Percentiles rank a stretch among this genome's conserved stretches.
These are phyloP conservation scores for Fomitopsis betulina DNA, from an alignment of 1,284 basidiomycete genomes.

Conservation along the genomic window DNA sequence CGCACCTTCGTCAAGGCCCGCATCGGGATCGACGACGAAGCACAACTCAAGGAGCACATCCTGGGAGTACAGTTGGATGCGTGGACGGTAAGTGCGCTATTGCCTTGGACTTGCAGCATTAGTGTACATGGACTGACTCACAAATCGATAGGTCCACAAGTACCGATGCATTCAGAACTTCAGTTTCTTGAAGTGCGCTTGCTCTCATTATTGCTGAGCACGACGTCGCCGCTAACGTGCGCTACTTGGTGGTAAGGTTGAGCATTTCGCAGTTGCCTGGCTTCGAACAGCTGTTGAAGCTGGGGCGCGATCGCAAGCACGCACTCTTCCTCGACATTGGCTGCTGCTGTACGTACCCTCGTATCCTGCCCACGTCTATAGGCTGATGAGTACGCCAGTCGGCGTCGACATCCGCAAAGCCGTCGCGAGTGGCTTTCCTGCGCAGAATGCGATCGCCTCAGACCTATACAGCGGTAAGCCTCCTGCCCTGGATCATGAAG, in stretches of 20 bases:
- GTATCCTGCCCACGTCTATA: background rate
- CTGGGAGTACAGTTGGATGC: conserved; percentile 33
- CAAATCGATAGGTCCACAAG: conserved; percentile 7
- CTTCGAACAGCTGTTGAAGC: conserved; percentile 36
- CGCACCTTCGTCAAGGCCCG: conserved; percentile 34
- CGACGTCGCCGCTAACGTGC: background rate
- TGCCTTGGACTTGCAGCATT: background rate
- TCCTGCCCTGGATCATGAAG: background rate
- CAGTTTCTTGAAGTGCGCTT: conserved; percentile 10
- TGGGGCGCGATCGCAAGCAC: conserved; percentile 31
- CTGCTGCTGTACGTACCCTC: conserved; percentile 41
- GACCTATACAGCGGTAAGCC: conserved; percentile 28
- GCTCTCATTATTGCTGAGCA: no score
- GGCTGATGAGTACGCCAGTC: conserved; percentile 24
- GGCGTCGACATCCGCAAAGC: conserved; percentile 39
- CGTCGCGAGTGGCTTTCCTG: conserved; percentile 33
- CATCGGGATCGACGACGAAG: conserved; percentile 37
- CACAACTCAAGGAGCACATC: conserved; percentile 41
- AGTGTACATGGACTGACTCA: background rate
- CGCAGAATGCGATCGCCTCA: conserved; percentile 27
- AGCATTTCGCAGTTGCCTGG: conserved; percentile 32
- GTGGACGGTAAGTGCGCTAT: conserved; percentile 3
- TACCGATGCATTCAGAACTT: conserved; percentile 15
- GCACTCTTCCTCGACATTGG: conserved; percentile 42
- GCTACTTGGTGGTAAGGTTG: conserved; percentile 15